These are phyloP conservation scores for Lodderomyces beijingensis DNA, from an alignment of 1,139 yeast genomes.

Conservation along the genomic window DNA sequence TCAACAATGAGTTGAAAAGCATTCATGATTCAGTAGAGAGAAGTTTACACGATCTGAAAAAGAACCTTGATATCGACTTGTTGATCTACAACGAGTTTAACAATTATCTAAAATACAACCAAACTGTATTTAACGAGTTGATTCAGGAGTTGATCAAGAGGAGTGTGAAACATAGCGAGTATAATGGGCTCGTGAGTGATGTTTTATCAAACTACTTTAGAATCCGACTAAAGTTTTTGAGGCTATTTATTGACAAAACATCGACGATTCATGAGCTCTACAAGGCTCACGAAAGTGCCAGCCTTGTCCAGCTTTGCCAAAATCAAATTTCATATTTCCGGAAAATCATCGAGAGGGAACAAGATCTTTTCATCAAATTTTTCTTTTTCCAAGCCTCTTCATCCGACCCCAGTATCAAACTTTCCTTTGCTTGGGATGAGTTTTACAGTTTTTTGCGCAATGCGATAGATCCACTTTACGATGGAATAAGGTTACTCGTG, in stretches of 20 bases:
- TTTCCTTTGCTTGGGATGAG: slow-evolving; percentile 23
- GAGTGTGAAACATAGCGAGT: slow-evolving; percentile 48
- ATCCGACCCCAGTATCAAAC: slow-evolving; percentile 7
- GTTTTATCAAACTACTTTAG: slow-evolving; percentile 61
- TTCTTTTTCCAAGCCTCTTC: slow-evolving; percentile 26
- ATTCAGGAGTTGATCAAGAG: slow-evolving; percentile 50
- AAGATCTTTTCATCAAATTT: slow-evolving; percentile 49
- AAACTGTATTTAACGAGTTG: slow-evolving; percentile 26
- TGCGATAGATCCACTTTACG: slow-evolving; percentile 74
- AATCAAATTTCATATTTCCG: slow-evolving; percentile 54
- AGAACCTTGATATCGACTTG: slow-evolving; percentile 21
- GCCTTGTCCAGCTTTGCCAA: slow-evolving; percentile 54
- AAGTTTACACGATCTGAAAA: slow-evolving; percentile 28
- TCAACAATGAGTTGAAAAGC: slow-evolving; percentile 47
- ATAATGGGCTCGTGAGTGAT: slow-evolving; percentile 63
- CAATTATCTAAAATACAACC: slow-evolving; percentile 23
- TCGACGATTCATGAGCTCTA: slow-evolving; percentile 12
- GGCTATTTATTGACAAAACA: slow-evolving; percentile 30
- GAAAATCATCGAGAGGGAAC: slow-evolving; percentile 60
- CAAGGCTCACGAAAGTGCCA: slow-evolving; percentile 11
- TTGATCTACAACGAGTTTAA: slow-evolving; percentile 53
- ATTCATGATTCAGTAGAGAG: slow-evolving; percentile 29
- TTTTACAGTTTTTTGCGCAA: slow-evolving; percentile 56
- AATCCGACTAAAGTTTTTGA: slow-evolving; percentile 46
- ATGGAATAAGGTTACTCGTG: slow-evolving; percentile 58